Conservation (phyloP, 1,284 basidiomycete genomes). For the Cryptococcus wingfieldii region DNA sequence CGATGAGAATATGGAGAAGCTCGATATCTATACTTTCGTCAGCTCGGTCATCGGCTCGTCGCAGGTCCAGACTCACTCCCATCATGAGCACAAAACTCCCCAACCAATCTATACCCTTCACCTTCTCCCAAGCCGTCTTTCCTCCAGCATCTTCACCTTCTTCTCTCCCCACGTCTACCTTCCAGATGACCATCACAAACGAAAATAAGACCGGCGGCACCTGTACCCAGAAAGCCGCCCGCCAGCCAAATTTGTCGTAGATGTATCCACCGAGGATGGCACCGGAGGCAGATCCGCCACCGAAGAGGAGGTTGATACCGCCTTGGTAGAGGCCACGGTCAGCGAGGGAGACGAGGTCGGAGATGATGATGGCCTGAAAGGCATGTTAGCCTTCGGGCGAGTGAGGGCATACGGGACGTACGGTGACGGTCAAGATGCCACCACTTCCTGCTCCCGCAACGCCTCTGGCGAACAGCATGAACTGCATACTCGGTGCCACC, state of each 20-base stretch:
- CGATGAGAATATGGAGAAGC: conserved; percentile 24
- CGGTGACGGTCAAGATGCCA: conserved; percentile 29
- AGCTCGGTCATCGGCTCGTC: neutral
- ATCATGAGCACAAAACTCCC: conserved; percentile 24
- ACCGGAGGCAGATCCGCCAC: conserved; percentile 23
- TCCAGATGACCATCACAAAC: conserved; percentile 19
- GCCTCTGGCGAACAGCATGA: conserved; percentile 22
- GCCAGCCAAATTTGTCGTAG: conserved; percentile 28
- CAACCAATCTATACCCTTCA: conserved; percentile 32
- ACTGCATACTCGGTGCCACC: conserved; percentile 22
- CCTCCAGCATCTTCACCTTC: conserved; percentile 12
- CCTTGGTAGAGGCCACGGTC: conserved; percentile 39
- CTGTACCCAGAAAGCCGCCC: conserved; percentile 30
- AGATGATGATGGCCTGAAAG: conserved; percentile 25
- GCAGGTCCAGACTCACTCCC: conserved; percentile 17
- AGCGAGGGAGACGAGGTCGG: conserved; percentile 31
- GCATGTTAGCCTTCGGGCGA: neutral
- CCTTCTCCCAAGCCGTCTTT: conserved; percentile 20
- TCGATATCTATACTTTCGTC: conserved; percentile 16
- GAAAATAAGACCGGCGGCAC: conserved; percentile 23
- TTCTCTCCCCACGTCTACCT: conserved; percentile 24
- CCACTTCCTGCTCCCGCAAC: conserved; percentile 31
- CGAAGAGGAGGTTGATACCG: conserved; percentile 28
- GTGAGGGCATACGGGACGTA: conserved; percentile 7
- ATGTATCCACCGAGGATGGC: conserved; percentile 29